phyloP scores from a whole-genome alignment of 2,329 filamentous ascomycete genomes.

The Paramyrothecium sp. region DNA sequence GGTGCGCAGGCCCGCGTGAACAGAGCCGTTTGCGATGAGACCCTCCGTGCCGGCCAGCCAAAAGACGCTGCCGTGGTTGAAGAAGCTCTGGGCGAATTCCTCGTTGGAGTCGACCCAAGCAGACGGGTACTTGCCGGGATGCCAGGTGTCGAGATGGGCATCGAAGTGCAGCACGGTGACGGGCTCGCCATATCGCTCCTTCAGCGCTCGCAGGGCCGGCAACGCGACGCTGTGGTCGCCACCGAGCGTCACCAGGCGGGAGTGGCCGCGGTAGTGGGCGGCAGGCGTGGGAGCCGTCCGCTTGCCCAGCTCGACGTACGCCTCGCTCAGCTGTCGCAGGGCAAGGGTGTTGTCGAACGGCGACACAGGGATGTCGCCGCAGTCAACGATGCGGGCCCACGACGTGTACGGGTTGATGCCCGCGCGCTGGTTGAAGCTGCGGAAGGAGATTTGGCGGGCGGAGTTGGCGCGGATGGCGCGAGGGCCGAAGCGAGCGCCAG shows the following conservation, averaged over 20 bases:
- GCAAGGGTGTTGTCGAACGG: slow-evolving; percentile 80
- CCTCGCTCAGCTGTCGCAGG: slow-evolving; percentile 73
- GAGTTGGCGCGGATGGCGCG: slow-evolving; percentile 79
- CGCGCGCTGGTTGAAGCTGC: slow-evolving; percentile 72
- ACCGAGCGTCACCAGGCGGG: slow-evolving; percentile 59
- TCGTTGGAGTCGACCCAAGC: slow-evolving; percentile 51
- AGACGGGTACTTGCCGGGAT: slow-evolving; percentile 71
- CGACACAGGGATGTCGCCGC: slow-evolving; percentile 79
- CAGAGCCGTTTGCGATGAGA: slow-evolving; percentile 69
- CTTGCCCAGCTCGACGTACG: slow-evolving; percentile 63
- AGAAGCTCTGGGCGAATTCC: slow-evolving; percentile 39
- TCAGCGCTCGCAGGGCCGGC: slow-evolving; percentile 63
- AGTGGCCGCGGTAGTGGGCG: slow-evolving; percentile 33
- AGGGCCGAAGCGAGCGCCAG: slow-evolving; percentile 73
- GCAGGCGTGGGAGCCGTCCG: slow-evolving; percentile 29
- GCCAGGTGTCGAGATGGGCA: slow-evolving; percentile 74
- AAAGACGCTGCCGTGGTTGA: slow-evolving; percentile 86
- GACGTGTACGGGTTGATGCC: slow-evolving; percentile 75
- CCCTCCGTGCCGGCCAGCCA: slow-evolving; percentile 78
- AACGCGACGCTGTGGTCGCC: slow-evolving; percentile 68
- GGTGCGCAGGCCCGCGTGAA: slow-evolving; percentile 77
- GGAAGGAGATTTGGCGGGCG: slow-evolving; percentile 70
- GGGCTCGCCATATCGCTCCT: slow-evolving; percentile 54
- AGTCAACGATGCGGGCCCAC: slow-evolving; percentile 77
- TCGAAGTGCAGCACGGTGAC: slow-evolving; percentile 71